These are phyloP conservation scores for Candida silvicultrix DNA, from an alignment of 805 yeast genomes.

Conservation along the genomic window DNA sequence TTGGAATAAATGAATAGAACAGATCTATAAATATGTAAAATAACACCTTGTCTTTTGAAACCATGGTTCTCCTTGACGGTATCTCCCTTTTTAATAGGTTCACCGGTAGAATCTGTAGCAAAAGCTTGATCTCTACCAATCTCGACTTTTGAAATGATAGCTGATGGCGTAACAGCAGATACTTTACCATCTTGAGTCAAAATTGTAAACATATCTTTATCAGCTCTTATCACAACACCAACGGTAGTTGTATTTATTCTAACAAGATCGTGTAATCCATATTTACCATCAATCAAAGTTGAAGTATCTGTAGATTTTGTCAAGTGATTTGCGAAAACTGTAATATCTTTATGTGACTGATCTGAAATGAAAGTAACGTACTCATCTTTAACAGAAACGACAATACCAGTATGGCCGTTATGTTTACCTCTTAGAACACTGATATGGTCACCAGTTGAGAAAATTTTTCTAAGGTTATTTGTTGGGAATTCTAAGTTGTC, in stretches of 20 bases:
- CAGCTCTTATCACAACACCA: slow-evolving; percentile 87
- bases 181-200: slow-evolving; percentile 78
- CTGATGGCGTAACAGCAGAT: slow-evolving; percentile 63
- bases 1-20: slow-evolving; percentile 75
- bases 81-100: slow-evolving; percentile 84
- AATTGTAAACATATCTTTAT: slow-evolving; percentile 77
- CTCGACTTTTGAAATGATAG: slow-evolving; percentile 76
- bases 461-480: slow-evolving; percentile 75
- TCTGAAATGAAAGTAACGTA: slow-evolving; percentile 88
- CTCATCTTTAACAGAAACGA: slow-evolving; percentile 73
- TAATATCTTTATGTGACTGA: slow-evolving; percentile 79
- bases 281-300: slow-evolving; percentile 66
- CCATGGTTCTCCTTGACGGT: slow-evolving; percentile 82
- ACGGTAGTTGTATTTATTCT: slow-evolving; percentile 80
- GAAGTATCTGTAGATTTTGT: slow-evolving; percentile 89
- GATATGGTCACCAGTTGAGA: slow-evolving; percentile 90
- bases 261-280: slow-evolving; percentile 84
- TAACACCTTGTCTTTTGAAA: slow-evolving; percentile 83
- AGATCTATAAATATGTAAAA: slow-evolving; percentile 80
- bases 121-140: slow-evolving; percentile 61
- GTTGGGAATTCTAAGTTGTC: slow-evolving; percentile 75
- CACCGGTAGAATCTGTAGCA: slow-evolving; percentile 82
- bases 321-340: slow-evolving; percentile 88
- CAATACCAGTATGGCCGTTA: slow-evolving; percentile 91
- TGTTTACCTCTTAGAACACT: slow-evolving; percentile 89